Evolutionary conservation across 352 stramenopile species (phyloP), one percentile per base, ranked within the genome.

Genomic region (Globisporangium middletonii): DNA sequence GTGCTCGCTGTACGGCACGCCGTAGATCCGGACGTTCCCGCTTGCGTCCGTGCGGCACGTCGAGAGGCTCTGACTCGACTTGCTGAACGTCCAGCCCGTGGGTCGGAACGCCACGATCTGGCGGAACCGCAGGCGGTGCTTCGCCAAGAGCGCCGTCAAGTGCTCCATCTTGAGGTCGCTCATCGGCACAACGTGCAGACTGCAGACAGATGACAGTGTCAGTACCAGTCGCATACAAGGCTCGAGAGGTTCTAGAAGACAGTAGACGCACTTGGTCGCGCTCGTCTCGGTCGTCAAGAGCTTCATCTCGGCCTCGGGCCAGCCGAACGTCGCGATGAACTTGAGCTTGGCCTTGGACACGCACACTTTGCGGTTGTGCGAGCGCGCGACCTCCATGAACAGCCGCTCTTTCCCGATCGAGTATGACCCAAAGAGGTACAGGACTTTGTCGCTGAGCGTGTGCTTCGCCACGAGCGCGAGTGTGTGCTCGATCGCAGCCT

Each of bases 371-470:
- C 70, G 75, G 52, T 77, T 47, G 49, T 77, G 81, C 41, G 75
- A 76, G 55, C 86, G 62, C n/a, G 94, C 91, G 3, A 98, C 83
- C 49, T 97, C 89, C 67, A 98, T 88, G 56, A 98, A 98, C n/a
- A 98, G 83, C 19, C 86, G 81, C 65, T 99, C 96, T 63, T 99
- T 99, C 18, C 96, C 96, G 58, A 99, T 98, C 8, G 92, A 97
- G 59, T 99, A 99, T 26, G 93, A 96, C 28, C 95, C 96, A 75
- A 99, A 98, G 13, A 98, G 71, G 60, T 97, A 97, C 0, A 99
- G 72, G 19, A 86, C 69, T 53, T 87, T 88, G n/a, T 91, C 67
- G 30, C 80, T 72, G 19, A 70, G 65, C 19, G 66, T 49, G 58
- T 84, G 72, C 33, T 77, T 72, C n/a, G 79, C 65, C 43, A 95